Conservation (phyloP, 306 rosid species). For the Urtica urens region DNA sequence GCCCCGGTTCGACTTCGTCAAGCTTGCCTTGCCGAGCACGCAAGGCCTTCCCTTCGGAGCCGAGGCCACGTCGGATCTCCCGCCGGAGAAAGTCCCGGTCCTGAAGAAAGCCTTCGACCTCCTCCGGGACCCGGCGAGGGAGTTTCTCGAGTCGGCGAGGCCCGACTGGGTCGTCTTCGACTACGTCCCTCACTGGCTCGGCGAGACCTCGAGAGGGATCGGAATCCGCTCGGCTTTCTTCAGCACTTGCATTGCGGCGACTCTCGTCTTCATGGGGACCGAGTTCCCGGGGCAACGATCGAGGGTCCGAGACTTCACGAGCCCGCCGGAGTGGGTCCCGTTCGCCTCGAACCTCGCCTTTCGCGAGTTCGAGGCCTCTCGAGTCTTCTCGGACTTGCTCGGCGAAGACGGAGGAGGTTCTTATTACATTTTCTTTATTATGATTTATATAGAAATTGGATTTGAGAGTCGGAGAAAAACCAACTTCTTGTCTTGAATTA, state of each 20-base stretch:
- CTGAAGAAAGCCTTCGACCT: conserved; percentile 22
- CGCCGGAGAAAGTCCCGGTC: conserved; percentile 6
- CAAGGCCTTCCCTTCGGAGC: conserved; percentile 6
- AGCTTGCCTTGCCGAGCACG: conserved; percentile 10
- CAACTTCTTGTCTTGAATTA: no score
- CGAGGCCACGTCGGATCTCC: conserved; percentile 22
- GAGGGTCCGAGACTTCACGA: conserved; percentile 8
- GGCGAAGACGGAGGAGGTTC: neutral
- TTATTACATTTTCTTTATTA: no score
- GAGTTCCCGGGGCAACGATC: conserved; percentile 1
- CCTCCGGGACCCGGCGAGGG: conserved; percentile 1
- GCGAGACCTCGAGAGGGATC: conserved; percentile 7
- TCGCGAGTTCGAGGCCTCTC: conserved; percentile 6
- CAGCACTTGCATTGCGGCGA: conserved; percentile 4
- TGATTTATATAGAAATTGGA: no score
- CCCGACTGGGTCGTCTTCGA: conserved; percentile 36
- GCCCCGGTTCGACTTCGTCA: conserved; percentile 4
- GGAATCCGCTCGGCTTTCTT: conserved; percentile 19
- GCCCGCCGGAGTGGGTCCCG: conserved; percentile 19
- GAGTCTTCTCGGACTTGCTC: neutral
- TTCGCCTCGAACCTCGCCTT: conserved; percentile 10
- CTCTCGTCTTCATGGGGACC: neutral
- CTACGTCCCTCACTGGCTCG: conserved; percentile 22
- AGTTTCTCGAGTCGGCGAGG: conserved; percentile 23
- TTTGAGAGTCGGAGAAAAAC: no score